Conservation (phyloP, 2,329 filamentous ascomycete species). For the Chrysoporthe puriensis region DNA sequence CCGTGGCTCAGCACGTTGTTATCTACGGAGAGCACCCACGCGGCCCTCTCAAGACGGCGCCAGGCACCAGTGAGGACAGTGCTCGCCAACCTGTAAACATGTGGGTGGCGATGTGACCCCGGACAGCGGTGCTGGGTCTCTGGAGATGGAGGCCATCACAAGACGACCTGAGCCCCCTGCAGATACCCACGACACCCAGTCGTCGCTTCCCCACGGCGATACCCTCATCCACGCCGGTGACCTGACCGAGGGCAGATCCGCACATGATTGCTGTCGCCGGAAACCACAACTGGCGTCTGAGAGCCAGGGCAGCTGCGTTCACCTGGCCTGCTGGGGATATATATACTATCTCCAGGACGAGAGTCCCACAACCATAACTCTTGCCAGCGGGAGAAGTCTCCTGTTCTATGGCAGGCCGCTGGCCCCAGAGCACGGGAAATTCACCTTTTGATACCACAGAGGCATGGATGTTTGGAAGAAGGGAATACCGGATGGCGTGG, state of each 20-base stretch:
- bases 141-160: conserved; percentile 8
- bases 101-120: background rate
- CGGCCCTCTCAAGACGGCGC: background rate
- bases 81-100: background rate
- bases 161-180: conserved; percentile 6
- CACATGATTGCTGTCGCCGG: conserved; percentile 52
- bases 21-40: background rate
- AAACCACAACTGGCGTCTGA: conserved; percentile 45
- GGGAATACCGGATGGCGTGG: conserved; percentile 33
- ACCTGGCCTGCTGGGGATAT: conserved; percentile 37
- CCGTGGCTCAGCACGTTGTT: background rate
- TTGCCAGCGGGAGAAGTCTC: conserved; percentile 37
- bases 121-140: background rate
- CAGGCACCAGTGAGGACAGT: background rate
- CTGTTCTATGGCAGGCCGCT: conserved; percentile 42
- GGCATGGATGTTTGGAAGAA: conserved; percentile 36
- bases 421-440: conserved; percentile 41
- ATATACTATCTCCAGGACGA: conserved; percentile 41
- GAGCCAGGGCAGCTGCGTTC: no score
- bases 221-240: conserved; percentile 52
- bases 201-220: conserved; percentile 9
- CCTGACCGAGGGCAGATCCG: conserved; percentile 42
- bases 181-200: conserved; percentile 8
- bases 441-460: conserved; percentile 47
- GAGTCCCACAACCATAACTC: conserved; percentile 32